Percentiles rank a stretch among this genome's conserved stretches.
Evolutionary conservation across 306 rosid genomes (phyloP).

Genomic region (Sindora glabra): DNA sequence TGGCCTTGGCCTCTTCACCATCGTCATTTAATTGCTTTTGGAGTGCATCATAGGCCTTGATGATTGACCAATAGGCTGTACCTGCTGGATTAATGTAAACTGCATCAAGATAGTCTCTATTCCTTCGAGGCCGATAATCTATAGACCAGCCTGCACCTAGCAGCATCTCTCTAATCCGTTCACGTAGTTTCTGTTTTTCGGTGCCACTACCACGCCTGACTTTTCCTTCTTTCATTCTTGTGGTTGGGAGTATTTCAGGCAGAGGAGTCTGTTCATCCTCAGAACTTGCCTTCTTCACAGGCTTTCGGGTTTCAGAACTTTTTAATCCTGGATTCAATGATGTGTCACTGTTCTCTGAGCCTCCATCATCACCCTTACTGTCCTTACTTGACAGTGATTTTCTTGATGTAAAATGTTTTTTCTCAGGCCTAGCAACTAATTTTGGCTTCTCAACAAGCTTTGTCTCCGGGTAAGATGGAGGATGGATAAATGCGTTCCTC

Average conservation of each 20-base stretch:
- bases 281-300: slow-evolving; percentile 33
- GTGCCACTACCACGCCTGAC: slow-evolving; percentile 85
- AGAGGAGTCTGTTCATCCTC: slow-evolving; percentile 54
- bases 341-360: slow-evolving; percentile 59
- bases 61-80: slow-evolving; percentile 97
- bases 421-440: slow-evolving; percentile 40
- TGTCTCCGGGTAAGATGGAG: slow-evolving; percentile 33
- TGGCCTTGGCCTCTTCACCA: slow-evolving; percentile 39
- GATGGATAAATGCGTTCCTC: slow-evolving; percentile 35
- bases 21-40: slow-evolving; percentile 76
- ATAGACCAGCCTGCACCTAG: slow-evolving; percentile 81
- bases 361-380: slow-evolving; percentile 40
- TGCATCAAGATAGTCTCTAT: slow-evolving; percentile 95
- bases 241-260: slow-evolving; percentile 41
- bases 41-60: slow-evolving; percentile 92
- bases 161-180: slow-evolving; percentile 81
- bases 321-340: slow-evolving; percentile 55
- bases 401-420: slow-evolving; percentile 28
- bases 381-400: slow-evolving; percentile 48
- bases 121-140: slow-evolving; percentile 91
- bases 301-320: slow-evolving; percentile 32
- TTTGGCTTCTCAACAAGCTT: slow-evolving; percentile 36
- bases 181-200: slow-evolving; percentile 90
- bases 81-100: slow-evolving; percentile 83
- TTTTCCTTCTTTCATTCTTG: slow-evolving; percentile 56